These are phyloP conservation scores for Quercus phellos DNA, from an alignment of 331 rosid species.

Conservation along the genomic window DNA sequence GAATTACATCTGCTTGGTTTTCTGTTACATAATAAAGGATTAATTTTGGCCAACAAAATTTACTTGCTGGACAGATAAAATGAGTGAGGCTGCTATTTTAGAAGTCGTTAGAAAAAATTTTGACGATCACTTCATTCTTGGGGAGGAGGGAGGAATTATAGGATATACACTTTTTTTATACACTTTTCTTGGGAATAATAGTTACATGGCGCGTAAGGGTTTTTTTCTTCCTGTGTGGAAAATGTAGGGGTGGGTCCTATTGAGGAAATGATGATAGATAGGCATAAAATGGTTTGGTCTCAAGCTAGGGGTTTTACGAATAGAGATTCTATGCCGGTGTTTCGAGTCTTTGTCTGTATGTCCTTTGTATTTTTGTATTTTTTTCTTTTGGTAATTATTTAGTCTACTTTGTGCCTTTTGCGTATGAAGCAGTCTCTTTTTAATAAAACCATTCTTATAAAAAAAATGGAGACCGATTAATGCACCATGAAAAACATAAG, in stretches of 20 bases:
- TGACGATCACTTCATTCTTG: slow-evolving; percentile 73
- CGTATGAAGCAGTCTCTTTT: no score
- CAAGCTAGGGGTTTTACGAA: no score
- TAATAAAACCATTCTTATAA: no score
- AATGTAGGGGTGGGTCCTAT: background rate
- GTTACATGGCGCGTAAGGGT: background rate
- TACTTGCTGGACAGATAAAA: slow-evolving; percentile 81
- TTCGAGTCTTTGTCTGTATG: no score
- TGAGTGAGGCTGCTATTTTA: slow-evolving; percentile 81
- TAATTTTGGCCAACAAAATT: slow-evolving; percentile 6
- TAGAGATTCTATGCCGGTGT: no score
- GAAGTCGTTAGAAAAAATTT: slow-evolving; percentile 66
- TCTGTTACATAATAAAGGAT: background rate
- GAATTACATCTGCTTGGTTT: background rate
- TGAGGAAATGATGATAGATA: background rate
- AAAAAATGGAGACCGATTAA: background rate
- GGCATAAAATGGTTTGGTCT: background rate
- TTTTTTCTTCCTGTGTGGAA: background rate
- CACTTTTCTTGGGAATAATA: slow-evolving; percentile 1
- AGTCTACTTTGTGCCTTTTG: no score
- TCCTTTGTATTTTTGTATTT: no score
- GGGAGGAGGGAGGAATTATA: slow-evolving; percentile 94
- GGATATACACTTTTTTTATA: slow-evolving; percentile 43
- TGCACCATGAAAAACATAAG: background rate
- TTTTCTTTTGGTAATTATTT: no score